Conservation (phyloP, 2,329 filamentous ascomycete genomes). For the Colletotrichum cordylinicola region DNA sequence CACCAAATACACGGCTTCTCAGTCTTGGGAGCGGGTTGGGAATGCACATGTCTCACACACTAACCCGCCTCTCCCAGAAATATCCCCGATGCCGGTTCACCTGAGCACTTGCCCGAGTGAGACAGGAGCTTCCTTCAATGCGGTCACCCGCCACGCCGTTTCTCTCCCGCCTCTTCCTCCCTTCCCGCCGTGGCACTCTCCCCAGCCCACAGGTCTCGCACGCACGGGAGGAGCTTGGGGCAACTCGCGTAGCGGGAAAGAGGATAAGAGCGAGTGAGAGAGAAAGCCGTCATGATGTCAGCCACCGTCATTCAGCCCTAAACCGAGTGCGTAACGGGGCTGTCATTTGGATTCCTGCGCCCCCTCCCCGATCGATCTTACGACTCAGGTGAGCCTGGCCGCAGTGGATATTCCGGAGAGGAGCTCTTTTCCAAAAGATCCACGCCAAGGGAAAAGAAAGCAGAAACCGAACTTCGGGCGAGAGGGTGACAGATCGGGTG, state of each 20-base stretch:
- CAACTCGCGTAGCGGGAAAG: not conserved
- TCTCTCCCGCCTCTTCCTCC: not conserved
- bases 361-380: not conserved
- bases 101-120: not conserved
- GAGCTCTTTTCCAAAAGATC: not conserved
- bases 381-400: not conserved
- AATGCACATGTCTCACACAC: not conserved
- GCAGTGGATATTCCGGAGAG: not conserved
- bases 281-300: slow-evolving; percentile 14
- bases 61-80: not conserved
- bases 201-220: no score
- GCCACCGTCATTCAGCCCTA: slow-evolving; percentile 1
- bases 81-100: not conserved
- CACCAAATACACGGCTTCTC: not conserved
- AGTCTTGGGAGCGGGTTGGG: not conserved
- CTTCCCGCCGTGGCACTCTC: not conserved
- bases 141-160: not conserved
- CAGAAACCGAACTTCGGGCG: not conserved
- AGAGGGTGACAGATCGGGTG: not conserved
- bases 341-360: not conserved
- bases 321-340: not conserved
- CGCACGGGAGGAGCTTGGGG: not conserved
- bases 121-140: not conserved
- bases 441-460: not conserved
- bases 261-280: not conserved